Conservation (phyloP, 2,329 filamentous ascomycete genomes). For the Botrytis hyacinthi region DNA sequence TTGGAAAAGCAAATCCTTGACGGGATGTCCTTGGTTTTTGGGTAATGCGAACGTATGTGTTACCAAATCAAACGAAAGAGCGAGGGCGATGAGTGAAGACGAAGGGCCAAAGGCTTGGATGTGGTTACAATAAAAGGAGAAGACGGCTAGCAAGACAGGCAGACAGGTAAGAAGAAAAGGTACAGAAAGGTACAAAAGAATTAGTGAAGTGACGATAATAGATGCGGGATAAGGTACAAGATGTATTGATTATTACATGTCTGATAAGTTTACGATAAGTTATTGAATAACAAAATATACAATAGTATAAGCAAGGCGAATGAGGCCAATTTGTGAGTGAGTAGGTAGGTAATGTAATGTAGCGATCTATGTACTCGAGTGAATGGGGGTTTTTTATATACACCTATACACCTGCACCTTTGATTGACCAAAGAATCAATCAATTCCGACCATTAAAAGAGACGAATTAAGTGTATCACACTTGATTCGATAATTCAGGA, state of each 20-base stretch:
- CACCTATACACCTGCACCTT: not conserved
- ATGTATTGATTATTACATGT: not conserved
- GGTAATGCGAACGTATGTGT: not conserved
- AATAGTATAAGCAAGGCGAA: not conserved
- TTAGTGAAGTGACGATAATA: not conserved
- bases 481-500: not conserved
- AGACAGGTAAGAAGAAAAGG: constrained; percentile 11
- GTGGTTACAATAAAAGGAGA: not conserved
- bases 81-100: no score
- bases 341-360: not conserved
- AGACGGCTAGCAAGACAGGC: not conserved
- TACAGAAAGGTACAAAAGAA: not conserved
- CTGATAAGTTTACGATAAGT: not conserved
- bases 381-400: not conserved
- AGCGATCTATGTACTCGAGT: not conserved
- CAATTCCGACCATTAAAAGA: not conserved
- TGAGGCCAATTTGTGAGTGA: not conserved
- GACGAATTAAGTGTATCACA: not conserved
- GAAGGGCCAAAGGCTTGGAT: not conserved
- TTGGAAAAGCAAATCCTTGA: not conserved
- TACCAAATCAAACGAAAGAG: not conserved
- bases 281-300: not conserved
- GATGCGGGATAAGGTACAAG: not conserved
- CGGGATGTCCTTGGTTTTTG: not conserved
- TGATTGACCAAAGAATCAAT: not conserved